Conservation (phyloP, 306 rosid genomes). For the Geum urbanum region DNA sequence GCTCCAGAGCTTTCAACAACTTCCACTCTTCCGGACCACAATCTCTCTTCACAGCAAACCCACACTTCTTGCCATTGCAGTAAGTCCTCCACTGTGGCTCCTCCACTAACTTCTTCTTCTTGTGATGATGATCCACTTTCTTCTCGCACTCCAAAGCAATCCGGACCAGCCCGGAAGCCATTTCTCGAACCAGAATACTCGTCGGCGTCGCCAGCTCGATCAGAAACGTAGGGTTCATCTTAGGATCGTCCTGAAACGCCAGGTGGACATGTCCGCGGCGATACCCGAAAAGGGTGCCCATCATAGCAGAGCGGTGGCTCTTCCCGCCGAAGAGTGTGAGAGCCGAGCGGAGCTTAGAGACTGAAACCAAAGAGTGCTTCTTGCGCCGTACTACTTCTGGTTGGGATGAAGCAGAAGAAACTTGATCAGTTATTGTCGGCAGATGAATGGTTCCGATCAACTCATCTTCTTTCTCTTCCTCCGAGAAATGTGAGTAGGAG, state of each 20-base stretch:
- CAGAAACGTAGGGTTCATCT: constrained; percentile 46
- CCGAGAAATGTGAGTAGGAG: constrained; percentile 42
- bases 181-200: constrained; percentile 64
- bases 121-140: constrained; percentile 21
- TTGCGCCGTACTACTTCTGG: constrained; percentile 14
- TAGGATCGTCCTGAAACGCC: constrained; percentile 63
- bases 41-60: constrained; percentile 48
- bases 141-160: constrained; percentile 79
- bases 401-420: neutral
- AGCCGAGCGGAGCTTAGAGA: constrained; percentile 56
- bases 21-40: constrained; percentile 72
- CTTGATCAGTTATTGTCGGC: constrained; percentile 5
- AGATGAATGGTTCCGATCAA: constrained; percentile 15
- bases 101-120: constrained; percentile 34
- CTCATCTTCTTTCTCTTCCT: constrained; percentile 22
- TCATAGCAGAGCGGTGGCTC: constrained; percentile 28
- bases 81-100: constrained; percentile 69
- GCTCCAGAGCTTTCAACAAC: constrained; percentile 70
- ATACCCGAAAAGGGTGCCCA: constrained; percentile 79
- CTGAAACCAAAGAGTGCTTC: constrained; percentile 20
- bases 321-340: constrained; percentile 29
- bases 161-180: constrained; percentile 84
- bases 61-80: constrained; percentile 82
- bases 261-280: constrained; percentile 75
- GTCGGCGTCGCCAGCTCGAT: constrained; percentile 72